Evolutionary conservation across 306 rosid species (phyloP), one percentile per base, ranked within the genome.

Genomic region (Quercus wislizeni): DNA sequence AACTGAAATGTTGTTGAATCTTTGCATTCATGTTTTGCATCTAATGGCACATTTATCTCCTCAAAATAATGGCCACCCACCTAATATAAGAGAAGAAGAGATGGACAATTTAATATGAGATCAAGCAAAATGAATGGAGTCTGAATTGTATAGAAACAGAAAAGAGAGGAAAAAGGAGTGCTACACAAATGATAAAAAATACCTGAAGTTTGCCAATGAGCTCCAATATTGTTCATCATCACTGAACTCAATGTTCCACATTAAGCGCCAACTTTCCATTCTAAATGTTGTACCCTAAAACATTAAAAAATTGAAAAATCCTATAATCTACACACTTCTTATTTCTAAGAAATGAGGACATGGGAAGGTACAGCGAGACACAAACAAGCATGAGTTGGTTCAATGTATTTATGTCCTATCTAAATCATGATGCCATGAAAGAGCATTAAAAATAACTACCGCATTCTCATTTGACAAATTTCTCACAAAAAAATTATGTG

Each of bases 51-150:
- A 85, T 95, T 95, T 79, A 98, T 98, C 83, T 95, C 98, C 83
- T 95, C 99, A 89, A 95, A 95, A 81, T 95, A 95, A 86, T 95
- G 99, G 25, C 98, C 99, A 67, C 85, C 94, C n/a, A 95, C 99
- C 99, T 95, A 84, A 85, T 81, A 76, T 11, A 78, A 46, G 54
- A 82, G 55, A 63, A 54, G 13, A 58, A 25, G 49, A 21, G 62
- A 61, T 31, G 72, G 75, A 62, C 18, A 63, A 27, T 82, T 61
- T 41, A 20, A 70, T 33, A 56, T 5, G 3, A 1, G 28, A 20
- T 38, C 70, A 20, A 85, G 76, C 56, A 19, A 55, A 5, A 49
- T 14, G 19, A 73, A 35, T 4, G 33, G 56, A 41, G 15, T 55
- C 31, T 31, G 12, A 69, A 74, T 46, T 28, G 61, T 38, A 59